Evolutionary conservation across 345 rosid genomes (phyloP).

Genomic region (Turritis glabra): DNA sequence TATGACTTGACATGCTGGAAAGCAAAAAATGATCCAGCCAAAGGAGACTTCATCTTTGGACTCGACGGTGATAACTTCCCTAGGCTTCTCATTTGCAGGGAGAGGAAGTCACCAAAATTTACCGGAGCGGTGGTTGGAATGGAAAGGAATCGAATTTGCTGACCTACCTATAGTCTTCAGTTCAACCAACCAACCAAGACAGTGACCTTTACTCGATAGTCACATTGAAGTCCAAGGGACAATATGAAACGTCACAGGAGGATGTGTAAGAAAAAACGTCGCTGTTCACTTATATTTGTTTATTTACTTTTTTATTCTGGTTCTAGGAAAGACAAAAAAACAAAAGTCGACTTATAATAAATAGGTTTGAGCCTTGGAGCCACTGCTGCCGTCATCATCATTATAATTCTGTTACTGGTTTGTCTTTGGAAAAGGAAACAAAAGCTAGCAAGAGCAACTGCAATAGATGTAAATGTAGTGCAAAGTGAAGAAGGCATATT

Average conservation of each 20-base stretch:
- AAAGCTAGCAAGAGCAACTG: not conserved
- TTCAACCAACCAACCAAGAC: not conserved
- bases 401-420: not conserved
- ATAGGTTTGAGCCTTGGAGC: not conserved
- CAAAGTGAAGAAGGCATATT: not conserved
- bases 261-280: too few species aligned
- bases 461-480: not conserved
- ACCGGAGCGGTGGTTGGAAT: not conserved
- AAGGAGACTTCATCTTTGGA: not conserved
- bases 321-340: not conserved
- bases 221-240: not conserved
- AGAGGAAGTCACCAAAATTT: not conserved
- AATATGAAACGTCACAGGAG: not conserved
- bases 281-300: too few species aligned
- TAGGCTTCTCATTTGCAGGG: not conserved
- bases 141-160: not conserved
- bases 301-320: not conserved
- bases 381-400: not conserved
- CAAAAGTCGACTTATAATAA: not conserved
- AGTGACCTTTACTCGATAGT: not conserved
- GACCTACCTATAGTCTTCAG: not conserved
- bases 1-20: too few species aligned
- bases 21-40: not conserved
- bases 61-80: too few species aligned
- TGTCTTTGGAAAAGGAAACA: not conserved